Evolutionary conservation across 1,284 basidiomycete species (phyloP), one percentile per base, ranked within the genome.

Genomic region (Apiotrichum siamense): DNA sequence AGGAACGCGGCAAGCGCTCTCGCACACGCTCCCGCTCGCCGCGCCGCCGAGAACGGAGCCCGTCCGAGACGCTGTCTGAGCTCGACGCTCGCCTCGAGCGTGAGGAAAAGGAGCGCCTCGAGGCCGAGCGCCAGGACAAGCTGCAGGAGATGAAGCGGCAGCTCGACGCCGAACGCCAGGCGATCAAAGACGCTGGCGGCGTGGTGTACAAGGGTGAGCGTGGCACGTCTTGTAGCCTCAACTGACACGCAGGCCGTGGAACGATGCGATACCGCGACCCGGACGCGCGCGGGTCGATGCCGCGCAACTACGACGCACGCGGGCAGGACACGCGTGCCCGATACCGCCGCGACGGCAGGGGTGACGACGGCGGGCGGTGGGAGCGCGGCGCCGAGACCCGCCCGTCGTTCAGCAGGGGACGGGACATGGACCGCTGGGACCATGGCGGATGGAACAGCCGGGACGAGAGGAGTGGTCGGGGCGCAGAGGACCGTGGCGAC

Each of bases 251-350:
- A 74, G 72, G 73, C 10, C 67, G 73, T 37, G 73, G 73, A 3
- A 47, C 67, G 10, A 75, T 75, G 73, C 61, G 70, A 1, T 75
- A 70, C 54, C 57, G 69, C 13, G 73, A 75, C 50, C 73, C 72
- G 0, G 73, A 75, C 45, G 51, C 63, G 3, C 31, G 57, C n/a
- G 25, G 44, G 7, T 26, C 21, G 37, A 43, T 62, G 24, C 63
- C 64, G 9, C 27, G 49, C 0, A 69, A 72, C 52, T 69, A 57
- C 52, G 57, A 61, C 51, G 47, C 63, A 1, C 59, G 65, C 2
- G 35, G 38, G 6, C 58, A 56, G 18, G 64, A 66, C 46, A 49
- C 47, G 24, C 57, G 60, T 15, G 25, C 61, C 6, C 50, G 56
- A 20, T 29, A 27, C 53, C 49, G 50, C 20, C 43, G 49, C 18